Conservation (phyloP, 768 basidiomycete species). For the Lepiota subincarnata region DNA sequence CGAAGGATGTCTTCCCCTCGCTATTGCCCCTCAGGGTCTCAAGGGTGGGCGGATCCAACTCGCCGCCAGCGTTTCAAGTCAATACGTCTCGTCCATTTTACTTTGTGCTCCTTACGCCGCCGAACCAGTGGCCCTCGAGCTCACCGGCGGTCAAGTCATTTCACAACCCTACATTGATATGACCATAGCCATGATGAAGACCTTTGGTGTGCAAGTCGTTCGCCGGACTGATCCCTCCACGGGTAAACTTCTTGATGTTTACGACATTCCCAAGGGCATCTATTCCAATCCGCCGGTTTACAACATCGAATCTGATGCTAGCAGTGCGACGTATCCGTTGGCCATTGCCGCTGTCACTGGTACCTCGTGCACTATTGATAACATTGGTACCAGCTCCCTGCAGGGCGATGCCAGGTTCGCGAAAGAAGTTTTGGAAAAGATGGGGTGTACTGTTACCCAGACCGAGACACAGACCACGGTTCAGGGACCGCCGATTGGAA, state of each 20-base stretch:
- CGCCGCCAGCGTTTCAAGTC: slow-evolving; percentile 92
- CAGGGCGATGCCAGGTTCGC: slow-evolving; percentile 99
- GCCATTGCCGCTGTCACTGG: slow-evolving; percentile 97
- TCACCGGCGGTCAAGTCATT: slow-evolving; percentile 93
- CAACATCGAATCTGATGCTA: slow-evolving; percentile 93
- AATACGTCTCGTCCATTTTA: slow-evolving; percentile 97
- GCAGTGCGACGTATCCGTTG: slow-evolving; percentile 93
- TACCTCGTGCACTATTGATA: slow-evolving; percentile 89
- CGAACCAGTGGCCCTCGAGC: slow-evolving; percentile 80
- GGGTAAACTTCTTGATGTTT: slow-evolving; percentile 69
- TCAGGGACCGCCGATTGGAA: slow-evolving; percentile 78
- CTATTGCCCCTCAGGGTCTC: slow-evolving; percentile 80
- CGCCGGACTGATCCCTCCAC: slow-evolving; percentile 58
- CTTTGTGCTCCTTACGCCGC: slow-evolving; percentile 93
- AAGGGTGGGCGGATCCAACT: slow-evolving; percentile 80
- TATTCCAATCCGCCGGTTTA: slow-evolving; percentile 81
- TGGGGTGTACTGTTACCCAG: slow-evolving; percentile 92
- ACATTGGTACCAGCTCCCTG: slow-evolving; percentile 85
- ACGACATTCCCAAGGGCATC: slow-evolving; percentile 76
- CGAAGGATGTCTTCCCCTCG: slow-evolving; percentile 82
- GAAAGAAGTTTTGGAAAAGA: slow-evolving; percentile 85
- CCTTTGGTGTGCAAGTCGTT: slow-evolving; percentile 78
- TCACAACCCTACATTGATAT: slow-evolving; percentile 99
- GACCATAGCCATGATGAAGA: slow-evolving; percentile 97
- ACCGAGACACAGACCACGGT: slow-evolving; percentile 89